These are phyloP conservation scores for Stephania japonica DNA, from an alignment of 164 flowering plant species.

Conservation along the genomic window DNA sequence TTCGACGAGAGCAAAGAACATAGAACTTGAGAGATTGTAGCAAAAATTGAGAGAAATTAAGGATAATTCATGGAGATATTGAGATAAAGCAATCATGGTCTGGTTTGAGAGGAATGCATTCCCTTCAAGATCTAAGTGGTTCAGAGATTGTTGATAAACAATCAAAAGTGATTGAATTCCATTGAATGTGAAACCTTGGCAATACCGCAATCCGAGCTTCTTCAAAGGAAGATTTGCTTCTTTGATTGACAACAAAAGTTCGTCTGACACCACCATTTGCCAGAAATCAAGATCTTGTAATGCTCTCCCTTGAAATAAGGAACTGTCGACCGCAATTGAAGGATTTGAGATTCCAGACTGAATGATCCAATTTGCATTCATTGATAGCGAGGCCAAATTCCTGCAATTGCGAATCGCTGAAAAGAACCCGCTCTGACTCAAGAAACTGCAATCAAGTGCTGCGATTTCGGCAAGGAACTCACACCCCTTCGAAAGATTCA, in stretches of 20 bases:
- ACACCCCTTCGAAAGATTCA: conserved; percentile 29
- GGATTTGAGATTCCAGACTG: background rate
- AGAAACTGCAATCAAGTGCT: conserved; percentile 31
- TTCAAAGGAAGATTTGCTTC: conserved; percentile 36
- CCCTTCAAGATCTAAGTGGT: conserved; percentile 27
- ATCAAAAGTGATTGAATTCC: conserved; percentile 34
- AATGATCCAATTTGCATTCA: conserved; percentile 16
- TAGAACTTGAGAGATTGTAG: conserved; percentile 23
- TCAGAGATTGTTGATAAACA: conserved; percentile 16
- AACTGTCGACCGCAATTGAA: conserved; percentile 4
- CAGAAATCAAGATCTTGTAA: conserved; percentile 34
- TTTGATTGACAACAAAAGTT: conserved; percentile 30
- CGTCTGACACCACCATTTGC: conserved; percentile 35
- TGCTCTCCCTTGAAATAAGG: conserved; percentile 16
- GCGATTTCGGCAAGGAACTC: conserved; percentile 26
- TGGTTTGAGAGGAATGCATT: conserved; percentile 37
- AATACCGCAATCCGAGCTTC: conserved; percentile 26
- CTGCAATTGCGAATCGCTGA: conserved; percentile 14
- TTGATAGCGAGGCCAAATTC: conserved; percentile 31
- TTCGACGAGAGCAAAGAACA: conserved; percentile 29
- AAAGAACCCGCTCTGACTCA: conserved; percentile 32
- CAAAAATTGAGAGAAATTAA: conserved; percentile 36
- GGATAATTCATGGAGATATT: conserved; percentile 22
- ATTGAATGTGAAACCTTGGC: conserved; percentile 26
- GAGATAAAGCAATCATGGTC: conserved; percentile 23